These are phyloP conservation scores for Carex arenaria DNA, from an alignment of 202 grass and related monocot genomes.

Conservation along the genomic window DNA sequence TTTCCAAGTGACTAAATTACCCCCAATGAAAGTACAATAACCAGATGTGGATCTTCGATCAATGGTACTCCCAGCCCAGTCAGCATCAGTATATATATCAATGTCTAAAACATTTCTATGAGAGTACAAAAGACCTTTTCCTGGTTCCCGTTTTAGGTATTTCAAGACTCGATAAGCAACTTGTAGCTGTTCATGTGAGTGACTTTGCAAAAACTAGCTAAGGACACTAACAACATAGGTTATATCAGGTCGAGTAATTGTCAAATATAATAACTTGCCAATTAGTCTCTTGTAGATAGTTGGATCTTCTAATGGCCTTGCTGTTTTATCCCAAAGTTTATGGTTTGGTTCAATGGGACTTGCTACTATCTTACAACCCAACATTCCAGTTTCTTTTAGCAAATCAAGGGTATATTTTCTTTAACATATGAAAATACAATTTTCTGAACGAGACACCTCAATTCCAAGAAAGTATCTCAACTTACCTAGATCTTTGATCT, in stretches of 20 bases:
- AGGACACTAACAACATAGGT: not conserved
- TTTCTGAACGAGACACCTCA: not conserved
- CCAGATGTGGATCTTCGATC: slow-evolving; percentile 16
- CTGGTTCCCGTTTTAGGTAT: not conserved
- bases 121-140: not conserved
- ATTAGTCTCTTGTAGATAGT: not conserved
- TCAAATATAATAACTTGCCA: not conserved
- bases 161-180: not conserved
- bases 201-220: not conserved
- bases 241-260: not conserved
- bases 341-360: not conserved
- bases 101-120: not conserved
- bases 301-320: not conserved
- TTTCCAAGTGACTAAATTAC: slow-evolving; percentile 2
- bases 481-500: not conserved
- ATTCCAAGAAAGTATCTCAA: not conserved
- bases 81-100: not conserved
- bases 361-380: not conserved
- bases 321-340: not conserved
- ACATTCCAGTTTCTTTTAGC: not conserved
- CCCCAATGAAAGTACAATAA: slow-evolving; percentile 11
- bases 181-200: not conserved
- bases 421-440: not conserved
- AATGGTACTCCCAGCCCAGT: slow-evolving; percentile 15
- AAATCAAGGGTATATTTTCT: not conserved